Base-by-base conservation (phyloP, 768 basidiomycete species). In the Russula sp. region DNA sequence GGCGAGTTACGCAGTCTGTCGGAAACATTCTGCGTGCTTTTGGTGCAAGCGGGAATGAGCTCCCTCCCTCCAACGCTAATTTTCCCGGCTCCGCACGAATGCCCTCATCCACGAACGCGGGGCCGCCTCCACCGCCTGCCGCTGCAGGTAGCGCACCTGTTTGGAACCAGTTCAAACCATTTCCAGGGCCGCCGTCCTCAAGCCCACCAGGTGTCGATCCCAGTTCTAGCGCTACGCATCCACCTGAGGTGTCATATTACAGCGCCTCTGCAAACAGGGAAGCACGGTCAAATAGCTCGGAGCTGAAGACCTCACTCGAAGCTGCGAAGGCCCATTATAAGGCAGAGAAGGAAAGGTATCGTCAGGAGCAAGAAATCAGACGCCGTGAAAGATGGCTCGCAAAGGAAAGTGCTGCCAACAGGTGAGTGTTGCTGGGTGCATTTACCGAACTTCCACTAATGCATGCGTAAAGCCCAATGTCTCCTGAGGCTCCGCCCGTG, bases 331-430 rank as follows among this genome's bases (percentile, higher is more conserved):
- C 77, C 30, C 74, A 75, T 26, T 92, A 92, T 73, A 88, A 83
- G 74, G 79, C 78, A 1, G 82, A 85, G 73, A 92, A 92, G 70
- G 88, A 89, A 69, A 78, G 77, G 26, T 89, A 90, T 69, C 81
- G 88, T 32, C 75, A 76, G 67, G 83, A 85, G 58, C 80, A 83
- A 58, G 83, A 84, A 54, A 75, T 76, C 28, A 81, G 71, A 57
- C 71, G 70, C 16, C 64, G 58, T 38, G 48, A 51, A 59, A 62
- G 54, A 49, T 57, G 18, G 36, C 22, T 40, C 13, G 20, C 18
- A 14, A 56, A 36, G 40, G 57, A 69, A 10, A 34, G 51, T 8
- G 46, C 40, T 9, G 38, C 10, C 22, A 40, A 57, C 28, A 68
- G 65, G 65, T 67, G 22, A 59, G 61, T 52, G 18, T 18, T 38